Evolutionary conservation across 192 early-diverging fungal genomes (phyloP).

Genomic region (Funneliformis mosseae): DNA sequence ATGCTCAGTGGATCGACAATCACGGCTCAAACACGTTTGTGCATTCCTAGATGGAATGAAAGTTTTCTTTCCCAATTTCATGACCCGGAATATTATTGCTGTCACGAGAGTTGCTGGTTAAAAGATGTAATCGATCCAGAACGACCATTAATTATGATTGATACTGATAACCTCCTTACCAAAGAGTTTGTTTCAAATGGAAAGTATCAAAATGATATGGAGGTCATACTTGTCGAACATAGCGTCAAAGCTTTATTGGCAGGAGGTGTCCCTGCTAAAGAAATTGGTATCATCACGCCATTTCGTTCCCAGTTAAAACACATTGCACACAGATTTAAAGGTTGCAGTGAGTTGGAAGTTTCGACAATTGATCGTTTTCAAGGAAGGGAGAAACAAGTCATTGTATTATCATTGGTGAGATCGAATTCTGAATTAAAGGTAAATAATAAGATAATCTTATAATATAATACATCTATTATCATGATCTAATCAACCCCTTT

Average conservation of each 20-base stretch:
- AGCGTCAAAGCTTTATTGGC: constrained; percentile 56
- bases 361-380: constrained; percentile 94
- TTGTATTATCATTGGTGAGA: constrained; percentile 89
- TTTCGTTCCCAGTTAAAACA: constrained; percentile 74
- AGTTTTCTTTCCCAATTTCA: constrained; percentile 35
- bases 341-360: constrained; percentile 60
- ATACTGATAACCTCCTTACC: constrained; percentile 75
- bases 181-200: constrained; percentile 58
- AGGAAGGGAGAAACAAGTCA: constrained; percentile 89
- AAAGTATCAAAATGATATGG: constrained; percentile 70
- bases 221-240: constrained; percentile 63
- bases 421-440: constrained; percentile 71
- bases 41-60: constrained; percentile 40
- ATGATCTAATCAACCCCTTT: neutral
- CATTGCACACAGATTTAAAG: constrained; percentile 46
- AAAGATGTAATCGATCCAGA: constrained; percentile 62
- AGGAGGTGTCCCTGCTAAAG: constrained; percentile 64
- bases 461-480: neutral
- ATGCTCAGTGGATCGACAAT: constrained; percentile 70
- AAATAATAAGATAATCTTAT: constrained; percentile 22
- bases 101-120: constrained; percentile 62
- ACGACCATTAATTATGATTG: constrained; percentile 73
- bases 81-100: neutral
- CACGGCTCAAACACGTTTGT: constrained; percentile 61
- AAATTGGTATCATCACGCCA: constrained; percentile 85